Evolutionary conservation across 352 stramenopile species (phyloP), one percentile per base, ranked within the genome.

Genomic region (Lagenidium giganteum): DNA sequence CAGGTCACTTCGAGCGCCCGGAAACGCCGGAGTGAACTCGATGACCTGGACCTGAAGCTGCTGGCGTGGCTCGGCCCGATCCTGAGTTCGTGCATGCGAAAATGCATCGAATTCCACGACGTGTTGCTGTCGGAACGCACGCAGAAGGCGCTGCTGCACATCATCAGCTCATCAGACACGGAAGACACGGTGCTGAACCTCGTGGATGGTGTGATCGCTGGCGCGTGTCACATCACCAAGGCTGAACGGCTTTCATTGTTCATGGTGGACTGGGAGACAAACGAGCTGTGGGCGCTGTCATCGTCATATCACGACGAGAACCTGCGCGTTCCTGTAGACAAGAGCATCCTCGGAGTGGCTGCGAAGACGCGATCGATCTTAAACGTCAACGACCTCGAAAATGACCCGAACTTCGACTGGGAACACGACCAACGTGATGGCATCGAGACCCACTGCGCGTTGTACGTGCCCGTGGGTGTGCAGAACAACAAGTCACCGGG

Each of bases 41-140:
- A 87, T 27, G 64, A 73, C 2, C 64, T 83, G 18, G 70, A 91
- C 26, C 56, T 89, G 33, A 85, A 87, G 47, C 34, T 93, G 26
- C 44, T 93, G 31, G 80, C 76, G 40, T 90, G 81, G 67, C 57
- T 93, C 5, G 81, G 81, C 0, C 77, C 78, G 29, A 90, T 93
- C 52, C 54, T 93, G 28, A 84, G 70, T 32, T 82, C 78, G 12
- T 87, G 77, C 22, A 89, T 93, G 76, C 74, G 81, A 11, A 89
- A 90, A 42, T 89, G 76, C 35, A 91, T 93, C 41, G 78, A 93
- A 53, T 90, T 76, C 47, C 81, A 91, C 42, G 81, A 93, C 29
- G 73, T 91, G 14, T 41, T 91, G 41, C 54, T 93, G 1, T 88
- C 76, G 4, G 78, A 93, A 34, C 78, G 81, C 13, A 93, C 81